phyloP scores from a whole-genome alignment of 2,329 filamentous ascomycete genomes.

The Fusarium pseudoanthophilum region DNA sequence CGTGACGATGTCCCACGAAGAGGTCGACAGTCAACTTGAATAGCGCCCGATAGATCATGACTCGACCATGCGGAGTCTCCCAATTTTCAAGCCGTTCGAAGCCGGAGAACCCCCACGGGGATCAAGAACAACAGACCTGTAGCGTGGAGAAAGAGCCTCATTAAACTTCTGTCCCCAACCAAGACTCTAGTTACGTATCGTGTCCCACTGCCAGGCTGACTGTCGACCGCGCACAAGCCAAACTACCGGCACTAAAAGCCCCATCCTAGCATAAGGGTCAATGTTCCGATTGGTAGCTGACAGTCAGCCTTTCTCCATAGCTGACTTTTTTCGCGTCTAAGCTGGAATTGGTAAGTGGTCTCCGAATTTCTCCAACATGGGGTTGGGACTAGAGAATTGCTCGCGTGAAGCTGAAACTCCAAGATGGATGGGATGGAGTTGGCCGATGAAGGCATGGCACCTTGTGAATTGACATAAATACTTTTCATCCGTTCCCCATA shows the following conservation, averaged over 20 bases:
- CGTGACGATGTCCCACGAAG: background rate
- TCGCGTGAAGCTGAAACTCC: conserved; percentile 1
- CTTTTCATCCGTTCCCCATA: conserved; percentile 13
- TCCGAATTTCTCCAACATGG: conserved; percentile 1
- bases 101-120: conserved; percentile 4
- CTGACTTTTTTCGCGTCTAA: background rate
- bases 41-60: background rate
- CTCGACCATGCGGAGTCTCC: background rate
- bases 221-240: conserved; percentile 7
- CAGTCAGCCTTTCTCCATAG: conserved; percentile 2
- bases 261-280: background rate
- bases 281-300: conserved; percentile 5
- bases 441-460: background rate
- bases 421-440: background rate
- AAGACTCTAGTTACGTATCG: background rate
- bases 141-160: conserved; percentile 10
- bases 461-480: conserved; percentile 7
- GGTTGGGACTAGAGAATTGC: background rate
- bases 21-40: conserved; percentile 19
- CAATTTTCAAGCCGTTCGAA: background rate
- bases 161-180: background rate
- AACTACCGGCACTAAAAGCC: background rate
- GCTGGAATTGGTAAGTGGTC: background rate
- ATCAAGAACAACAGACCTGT: background rate
- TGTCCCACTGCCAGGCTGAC: conserved; percentile 10